Base-by-base conservation (phyloP, 2,329 filamentous ascomycete species). In the Hypoxylon sp. region DNA sequence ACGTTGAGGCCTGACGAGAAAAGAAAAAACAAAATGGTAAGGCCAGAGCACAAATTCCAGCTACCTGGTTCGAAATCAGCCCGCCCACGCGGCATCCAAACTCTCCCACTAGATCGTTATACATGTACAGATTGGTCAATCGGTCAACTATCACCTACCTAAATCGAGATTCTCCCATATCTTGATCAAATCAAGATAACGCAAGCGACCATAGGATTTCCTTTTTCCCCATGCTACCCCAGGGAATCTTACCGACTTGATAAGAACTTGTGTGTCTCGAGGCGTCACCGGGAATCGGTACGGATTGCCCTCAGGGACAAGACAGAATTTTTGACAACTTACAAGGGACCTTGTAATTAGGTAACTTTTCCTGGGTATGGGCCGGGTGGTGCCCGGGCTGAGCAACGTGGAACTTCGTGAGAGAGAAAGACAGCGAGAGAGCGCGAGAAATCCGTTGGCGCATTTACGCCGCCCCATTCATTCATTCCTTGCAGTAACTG, bases 111-210 rank as follows among this genome's bases (percentile, higher is more conserved):
- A 21, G 53, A 48, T 44, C 8, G 42, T 48, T 21, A 53, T 48
- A 27, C 52, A 65, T 47, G 61, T 59, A 67, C 61, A 24, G 19
- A 60, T 67, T 64, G 29, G 53, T 67, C 64, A 54, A 67, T 60
- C 64, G 60, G 57, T 70, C 44, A 65, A 37, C 17, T 59, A 50
- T 62, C 53, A 65, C 53, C 39, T 63, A 24, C 50, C 54, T 48
- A 21, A 57, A 65, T 68, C 56, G 46, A 65, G 60, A 65, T 57
- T 58, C 32, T 48, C 51, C 47, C 46, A 54, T 59, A 54, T 59
- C 47, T 54, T 24, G 42, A 70, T 68, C 68, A 47, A 65, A 70
- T 68, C 68, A 47, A 65, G 68, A 70, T 70, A 68, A 68, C 62
- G 61, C 62, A 70, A 65, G 68, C 51, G 54, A 63, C 55, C 42